These are phyloP conservation scores for Nothophaeocryptopus gaeumannii DNA, from an alignment of 2,329 filamentous ascomycete species.

Conservation along the genomic window DNA sequence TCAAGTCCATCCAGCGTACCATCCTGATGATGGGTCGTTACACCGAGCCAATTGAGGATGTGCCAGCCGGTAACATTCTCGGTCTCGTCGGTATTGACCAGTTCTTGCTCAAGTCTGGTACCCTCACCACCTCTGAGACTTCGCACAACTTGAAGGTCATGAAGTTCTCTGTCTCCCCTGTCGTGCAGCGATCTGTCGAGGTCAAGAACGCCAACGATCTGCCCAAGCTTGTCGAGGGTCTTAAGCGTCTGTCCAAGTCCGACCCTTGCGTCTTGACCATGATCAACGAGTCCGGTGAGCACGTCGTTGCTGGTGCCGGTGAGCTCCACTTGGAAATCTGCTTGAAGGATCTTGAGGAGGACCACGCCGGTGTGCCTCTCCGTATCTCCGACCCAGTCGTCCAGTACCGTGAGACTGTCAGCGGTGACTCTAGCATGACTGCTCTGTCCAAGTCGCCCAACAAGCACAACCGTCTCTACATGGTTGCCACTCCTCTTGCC, in stretches of 20 bases:
- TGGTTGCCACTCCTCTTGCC: conserved; percentile 82
- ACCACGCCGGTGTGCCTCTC: conserved; percentile 97
- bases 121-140: conserved; percentile 92
- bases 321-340: conserved; percentile 99
- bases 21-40: conserved; percentile 99
- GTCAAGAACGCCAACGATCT: conserved; percentile 99
- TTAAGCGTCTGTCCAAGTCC: conserved; percentile 99
- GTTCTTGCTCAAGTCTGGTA: conserved; percentile 99
- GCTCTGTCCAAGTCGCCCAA: conserved; percentile 99
- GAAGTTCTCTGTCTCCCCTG: conserved; percentile 99
- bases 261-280: conserved; percentile 94
- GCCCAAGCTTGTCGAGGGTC: conserved; percentile 99
- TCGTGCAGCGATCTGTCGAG: conserved; percentile 97
- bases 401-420: conserved; percentile 96
- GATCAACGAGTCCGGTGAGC: conserved; percentile 91
- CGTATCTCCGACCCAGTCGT: conserved; percentile 98
- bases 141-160: conserved; percentile 99
- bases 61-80: conserved; percentile 99
- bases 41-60: conserved; percentile 98
- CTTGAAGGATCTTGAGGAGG: conserved; percentile 99
- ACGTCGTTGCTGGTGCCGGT: conserved; percentile 98
- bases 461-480: conserved; percentile 99
- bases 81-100: conserved; percentile 99
- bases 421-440: conserved; percentile 80
- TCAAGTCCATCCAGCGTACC: conserved; percentile 99